Evolutionary conservation across 768 basidiomycete genomes (phyloP).

Genomic region (Termitomyces bulborhizus): DNA sequence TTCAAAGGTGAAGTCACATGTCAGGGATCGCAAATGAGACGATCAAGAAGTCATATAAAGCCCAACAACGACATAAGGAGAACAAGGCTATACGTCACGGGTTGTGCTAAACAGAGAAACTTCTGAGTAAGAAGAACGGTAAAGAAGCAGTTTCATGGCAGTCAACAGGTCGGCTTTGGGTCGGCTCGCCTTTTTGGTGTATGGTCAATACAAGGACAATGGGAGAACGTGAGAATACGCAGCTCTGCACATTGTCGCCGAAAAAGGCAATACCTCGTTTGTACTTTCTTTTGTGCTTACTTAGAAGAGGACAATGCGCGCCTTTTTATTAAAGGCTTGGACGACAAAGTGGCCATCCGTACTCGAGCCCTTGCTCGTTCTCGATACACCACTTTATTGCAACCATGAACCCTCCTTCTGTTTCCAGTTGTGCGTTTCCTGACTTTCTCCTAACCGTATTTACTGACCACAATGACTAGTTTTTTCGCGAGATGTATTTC

Average conservation of each 20-base stretch:
- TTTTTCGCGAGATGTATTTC: constrained; percentile 26
- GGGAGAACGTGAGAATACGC: constrained; percentile 8
- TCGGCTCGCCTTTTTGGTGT: too few relatives aligned
- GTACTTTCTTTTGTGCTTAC: constrained; percentile 20
- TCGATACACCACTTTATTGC: constrained; percentile 12
- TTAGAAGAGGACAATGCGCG: constrained; percentile 10
- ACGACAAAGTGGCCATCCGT: constrained; percentile 11
- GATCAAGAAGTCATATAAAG: not conserved
- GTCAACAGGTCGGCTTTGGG: not conserved
- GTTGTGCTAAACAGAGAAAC: not conserved
- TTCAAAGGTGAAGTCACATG: not conserved
- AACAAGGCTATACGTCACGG: not conserved
- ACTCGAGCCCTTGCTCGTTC: constrained; percentile 2
- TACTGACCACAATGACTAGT: constrained; percentile 15
- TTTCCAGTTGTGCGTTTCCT: constrained; percentile 22
- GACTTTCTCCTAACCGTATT: not conserved
- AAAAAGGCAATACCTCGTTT: constrained; percentile 19
- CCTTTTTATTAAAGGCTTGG: constrained; percentile 8
- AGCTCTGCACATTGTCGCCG: constrained; percentile 15
- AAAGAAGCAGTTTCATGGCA: not conserved
- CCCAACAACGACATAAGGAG: not conserved
- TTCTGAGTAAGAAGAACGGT: not conserved
- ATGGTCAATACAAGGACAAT: constrained; percentile 1
- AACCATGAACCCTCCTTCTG: constrained; percentile 22
- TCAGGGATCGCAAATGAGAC: not conserved